phyloP scores from a whole-genome alignment of 371 early-diverging fungal species.

The Saksenaea oblongispora region DNA sequence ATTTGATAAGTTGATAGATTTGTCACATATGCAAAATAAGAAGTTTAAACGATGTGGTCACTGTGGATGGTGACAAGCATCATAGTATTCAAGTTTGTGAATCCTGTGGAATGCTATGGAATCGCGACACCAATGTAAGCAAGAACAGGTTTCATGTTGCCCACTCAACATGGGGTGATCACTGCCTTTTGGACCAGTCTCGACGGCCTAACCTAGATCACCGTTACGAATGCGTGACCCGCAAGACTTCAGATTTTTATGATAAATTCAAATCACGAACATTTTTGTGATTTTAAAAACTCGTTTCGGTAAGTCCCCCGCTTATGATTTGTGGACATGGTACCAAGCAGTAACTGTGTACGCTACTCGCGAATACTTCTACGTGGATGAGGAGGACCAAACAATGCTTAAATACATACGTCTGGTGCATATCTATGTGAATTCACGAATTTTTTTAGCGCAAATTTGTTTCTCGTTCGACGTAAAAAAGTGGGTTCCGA shows the following conservation, averaged over 20 bases:
- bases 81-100: slow-evolving; percentile 4
- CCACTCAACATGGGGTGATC: not conserved
- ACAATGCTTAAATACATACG: no score
- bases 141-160: slow-evolving; percentile 6
- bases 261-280: not conserved
- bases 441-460: no score
- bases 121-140: slow-evolving; percentile 2
- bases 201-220: not conserved
- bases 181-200: not conserved
- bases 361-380: no score
- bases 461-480: no score
- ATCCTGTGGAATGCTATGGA: slow-evolving; percentile 7
- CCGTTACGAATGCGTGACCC: slow-evolving; percentile 8
- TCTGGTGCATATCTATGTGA: no score
- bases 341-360: no score
- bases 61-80: slow-evolving; percentile 1
- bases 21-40: slow-evolving; percentile 1
- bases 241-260: slow-evolving; percentile 9
- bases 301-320: no score
- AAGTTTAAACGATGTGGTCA: not conserved
- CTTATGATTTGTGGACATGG: no score
- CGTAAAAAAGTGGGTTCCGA: no score
- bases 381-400: no score
- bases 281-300: no score
- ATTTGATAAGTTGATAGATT: not conserved